Percentiles rank a stretch among this genome's conserved stretches.
phyloP scores from a whole-genome alignment of 129 eudicot species.

The Helichrysum umbraculigerum region DNA sequence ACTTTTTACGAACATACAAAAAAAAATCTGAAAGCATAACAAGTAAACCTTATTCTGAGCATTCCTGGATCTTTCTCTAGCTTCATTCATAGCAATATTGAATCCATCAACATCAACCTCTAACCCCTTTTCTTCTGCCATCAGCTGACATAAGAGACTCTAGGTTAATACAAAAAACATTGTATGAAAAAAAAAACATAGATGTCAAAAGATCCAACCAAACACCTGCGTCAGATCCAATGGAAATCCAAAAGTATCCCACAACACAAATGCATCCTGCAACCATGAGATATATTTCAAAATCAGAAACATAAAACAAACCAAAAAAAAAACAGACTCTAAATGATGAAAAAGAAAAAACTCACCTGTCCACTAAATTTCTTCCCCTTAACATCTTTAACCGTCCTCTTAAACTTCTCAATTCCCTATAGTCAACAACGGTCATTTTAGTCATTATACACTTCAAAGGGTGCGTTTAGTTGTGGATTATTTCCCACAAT shows the following conservation, averaged over 20 bases:
- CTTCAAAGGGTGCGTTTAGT: background rate
- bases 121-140: constrained; percentile 97
- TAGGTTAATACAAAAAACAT: background rate
- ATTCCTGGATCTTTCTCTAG: constrained; percentile 96
- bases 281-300: constrained; percentile 23
- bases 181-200: background rate
- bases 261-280: constrained; percentile 95
- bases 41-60: constrained; percentile 82
- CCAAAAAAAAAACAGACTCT: background rate
- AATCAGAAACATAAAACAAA: constrained; percentile 17
- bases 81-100: constrained; percentile 75
- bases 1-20: background rate
- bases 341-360: background rate
- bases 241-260: constrained; percentile 98
- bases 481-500: too few relatives aligned
- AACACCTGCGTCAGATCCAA: constrained; percentile 94
- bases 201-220: background rate
- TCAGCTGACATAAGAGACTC: constrained; percentile 49
- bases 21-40: background rate
- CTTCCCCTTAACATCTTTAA: constrained; percentile 75
- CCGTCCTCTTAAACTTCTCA: constrained; percentile 87
- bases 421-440: constrained; percentile 62
- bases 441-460: constrained; percentile 4
- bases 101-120: constrained; percentile 83
- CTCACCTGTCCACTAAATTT: constrained; percentile 80